These are phyloP conservation scores for Exutisphaerella laricina DNA, from an alignment of 2,329 filamentous ascomycete species.

Conservation along the genomic window DNA sequence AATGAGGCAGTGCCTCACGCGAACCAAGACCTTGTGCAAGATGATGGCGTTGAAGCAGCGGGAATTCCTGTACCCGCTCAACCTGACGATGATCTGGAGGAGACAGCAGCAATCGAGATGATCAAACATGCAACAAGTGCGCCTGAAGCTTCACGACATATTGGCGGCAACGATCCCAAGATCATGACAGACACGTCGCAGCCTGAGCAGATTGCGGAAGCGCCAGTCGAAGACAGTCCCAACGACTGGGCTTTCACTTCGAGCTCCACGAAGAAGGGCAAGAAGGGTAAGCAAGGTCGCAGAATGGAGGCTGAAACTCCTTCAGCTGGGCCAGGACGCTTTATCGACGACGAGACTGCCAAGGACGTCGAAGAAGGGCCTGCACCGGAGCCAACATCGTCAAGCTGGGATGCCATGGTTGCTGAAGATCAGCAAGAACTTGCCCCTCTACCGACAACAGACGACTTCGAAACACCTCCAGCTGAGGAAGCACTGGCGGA, in stretches of 20 bases:
- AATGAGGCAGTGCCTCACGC: too few relatives aligned
- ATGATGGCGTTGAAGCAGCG: background rate
- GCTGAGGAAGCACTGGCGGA: background rate
- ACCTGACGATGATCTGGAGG: background rate
- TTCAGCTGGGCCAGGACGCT: background rate
- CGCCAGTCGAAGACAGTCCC: background rate
- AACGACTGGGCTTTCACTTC: conserved; percentile 5
- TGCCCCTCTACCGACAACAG: too few relatives aligned
- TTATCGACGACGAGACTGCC: background rate
- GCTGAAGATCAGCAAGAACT: background rate
- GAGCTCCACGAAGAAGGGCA: conserved; percentile 18
- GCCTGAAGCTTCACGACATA: background rate
- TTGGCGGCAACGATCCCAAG: background rate
- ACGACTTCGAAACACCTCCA: background rate
- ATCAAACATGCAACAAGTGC: background rate
- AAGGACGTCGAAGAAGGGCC: background rate
- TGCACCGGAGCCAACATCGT: background rate
- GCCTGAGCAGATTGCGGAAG: background rate
- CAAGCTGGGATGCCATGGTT: background rate
- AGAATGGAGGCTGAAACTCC: conserved; percentile 1
- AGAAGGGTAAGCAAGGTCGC: conserved; percentile 16
- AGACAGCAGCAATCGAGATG: background rate
- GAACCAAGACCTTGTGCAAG: background rate
- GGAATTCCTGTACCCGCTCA: background rate
- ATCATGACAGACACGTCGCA: background rate